These are phyloP conservation scores for Elongisporangium senticosum DNA, from an alignment of 352 stramenopile genomes.

Conservation along the genomic window DNA sequence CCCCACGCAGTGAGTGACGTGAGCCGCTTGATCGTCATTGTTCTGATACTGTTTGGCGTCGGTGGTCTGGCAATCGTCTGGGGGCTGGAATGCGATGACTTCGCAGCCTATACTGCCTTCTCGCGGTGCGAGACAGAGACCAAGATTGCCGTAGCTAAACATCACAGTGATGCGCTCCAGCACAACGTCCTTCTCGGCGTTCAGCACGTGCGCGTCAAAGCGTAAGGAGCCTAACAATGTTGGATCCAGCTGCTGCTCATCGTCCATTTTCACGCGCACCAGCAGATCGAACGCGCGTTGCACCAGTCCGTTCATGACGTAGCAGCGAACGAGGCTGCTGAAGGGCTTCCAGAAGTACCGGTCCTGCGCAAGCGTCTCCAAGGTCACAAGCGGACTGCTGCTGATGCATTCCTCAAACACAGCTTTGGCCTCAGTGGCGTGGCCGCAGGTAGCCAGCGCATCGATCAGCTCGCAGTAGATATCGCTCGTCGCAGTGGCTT, in stretches of 20 bases:
- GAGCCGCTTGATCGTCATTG: constrained; percentile 1
- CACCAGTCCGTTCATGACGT: constrained; percentile 34
- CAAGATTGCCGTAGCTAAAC: constrained; percentile 41
- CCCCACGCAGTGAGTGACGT: constrained; percentile 1
- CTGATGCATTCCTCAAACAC: constrained; percentile 47
- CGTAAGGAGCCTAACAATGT: constrained; percentile 14
- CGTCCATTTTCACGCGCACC: constrained; percentile 31
- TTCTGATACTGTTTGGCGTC: constrained; percentile 3
- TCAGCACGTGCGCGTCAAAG: constrained; percentile 31
- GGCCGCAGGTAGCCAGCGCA: constrained; percentile 22
- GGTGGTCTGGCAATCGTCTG: not conserved
- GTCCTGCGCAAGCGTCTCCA: constrained; percentile 21
- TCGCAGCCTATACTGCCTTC: constrained; percentile 14
- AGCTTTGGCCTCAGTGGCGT: constrained; percentile 34
- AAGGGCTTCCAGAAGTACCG: constrained; percentile 34
- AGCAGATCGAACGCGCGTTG: constrained; percentile 42
- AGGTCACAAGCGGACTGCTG: constrained; percentile 16
- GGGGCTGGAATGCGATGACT: constrained; percentile 16
- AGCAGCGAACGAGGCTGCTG: constrained; percentile 33
- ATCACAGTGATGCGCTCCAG: constrained; percentile 38
- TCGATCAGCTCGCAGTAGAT: constrained; percentile 39
- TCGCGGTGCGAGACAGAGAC: constrained; percentile 24
- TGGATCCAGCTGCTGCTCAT: constrained; percentile 34
- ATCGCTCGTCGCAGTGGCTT: constrained; percentile 15
- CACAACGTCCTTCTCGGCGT: constrained; percentile 23